A percentile compares a stretch with the other conserved stretches of the same genome.
These are phyloP conservation scores for Geotrichum macrosporum DNA, from an alignment of 1,139 yeast species.

Conservation along the genomic window DNA sequence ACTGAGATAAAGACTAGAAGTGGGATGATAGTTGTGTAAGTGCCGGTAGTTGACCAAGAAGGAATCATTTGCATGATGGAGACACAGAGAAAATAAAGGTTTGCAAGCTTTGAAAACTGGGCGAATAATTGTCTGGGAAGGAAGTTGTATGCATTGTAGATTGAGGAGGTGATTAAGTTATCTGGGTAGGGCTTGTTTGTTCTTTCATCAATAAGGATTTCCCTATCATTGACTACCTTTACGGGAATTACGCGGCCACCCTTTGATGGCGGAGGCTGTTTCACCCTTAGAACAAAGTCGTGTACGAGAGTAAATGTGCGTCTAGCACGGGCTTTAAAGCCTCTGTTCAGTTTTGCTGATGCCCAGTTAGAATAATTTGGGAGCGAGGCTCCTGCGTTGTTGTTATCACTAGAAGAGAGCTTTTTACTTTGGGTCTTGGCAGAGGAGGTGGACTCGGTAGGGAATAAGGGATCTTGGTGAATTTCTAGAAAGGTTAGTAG, in stretches of 20 bases:
- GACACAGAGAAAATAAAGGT: constrained; percentile 75
- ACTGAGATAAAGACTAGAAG: constrained; percentile 80
- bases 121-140: constrained; percentile 84
- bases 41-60: constrained; percentile 96
- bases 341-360: constrained; percentile 26
- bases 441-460: constrained; percentile 20
- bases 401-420: constrained; percentile 26
- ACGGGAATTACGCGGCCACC: constrained; percentile 78
- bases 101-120: constrained; percentile 90
- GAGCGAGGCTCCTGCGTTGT: constrained; percentile 23
- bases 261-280: constrained; percentile 49
- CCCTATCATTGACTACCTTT: constrained; percentile 32
- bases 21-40: constrained; percentile 91
- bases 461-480: constrained; percentile 24
- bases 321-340: constrained; percentile 19
- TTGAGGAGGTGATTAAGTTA: constrained; percentile 78
- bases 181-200: constrained; percentile 56
- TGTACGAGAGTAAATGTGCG: constrained; percentile 13
- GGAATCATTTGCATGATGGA: constrained; percentile 95
- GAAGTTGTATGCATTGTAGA: constrained; percentile 76
- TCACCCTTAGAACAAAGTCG: constrained; percentile 43
- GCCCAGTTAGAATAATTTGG: constrained; percentile 35
- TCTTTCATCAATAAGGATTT: constrained; percentile 58
- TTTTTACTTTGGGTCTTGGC: constrained; percentile 18
- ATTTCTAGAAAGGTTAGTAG: constrained; percentile 25